Conservation (phyloP, 2,329 filamentous ascomycete species). For the Sclerotinia glacialis region DNA sequence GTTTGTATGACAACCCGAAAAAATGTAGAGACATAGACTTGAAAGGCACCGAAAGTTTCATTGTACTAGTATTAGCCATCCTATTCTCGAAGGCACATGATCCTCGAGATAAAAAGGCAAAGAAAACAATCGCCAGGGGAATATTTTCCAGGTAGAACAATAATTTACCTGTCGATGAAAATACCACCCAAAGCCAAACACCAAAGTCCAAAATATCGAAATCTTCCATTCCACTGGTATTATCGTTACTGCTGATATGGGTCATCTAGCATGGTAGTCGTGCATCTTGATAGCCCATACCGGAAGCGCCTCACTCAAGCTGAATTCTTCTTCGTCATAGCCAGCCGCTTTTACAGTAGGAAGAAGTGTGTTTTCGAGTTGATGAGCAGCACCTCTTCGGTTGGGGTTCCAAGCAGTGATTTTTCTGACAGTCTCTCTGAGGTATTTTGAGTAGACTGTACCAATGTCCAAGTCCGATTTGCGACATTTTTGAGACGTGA, state of each 20-base stretch:
- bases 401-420: background rate
- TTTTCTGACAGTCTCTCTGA: background rate
- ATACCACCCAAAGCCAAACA: background rate
- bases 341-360: background rate
- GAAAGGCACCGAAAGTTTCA: background rate
- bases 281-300: constrained; percentile 30
- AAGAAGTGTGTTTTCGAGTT: background rate
- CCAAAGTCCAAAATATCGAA: background rate
- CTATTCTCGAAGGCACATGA: background rate
- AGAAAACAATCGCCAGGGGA: background rate
- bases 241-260: background rate
- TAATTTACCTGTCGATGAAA: background rate
- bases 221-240: background rate
- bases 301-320: constrained; percentile 24
- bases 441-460: background rate
- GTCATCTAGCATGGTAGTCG: constrained; percentile 27
- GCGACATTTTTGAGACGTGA: background rate
- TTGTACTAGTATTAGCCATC: background rate
- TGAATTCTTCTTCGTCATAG: background rate
- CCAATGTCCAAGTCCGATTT: background rate
- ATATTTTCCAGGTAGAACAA: background rate
- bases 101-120: background rate
- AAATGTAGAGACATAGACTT: background rate
- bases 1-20: background rate
- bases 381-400: constrained; percentile 12